Conservation (phyloP, 306 rosid species). For the Macrotyloma uniflorum region DNA sequence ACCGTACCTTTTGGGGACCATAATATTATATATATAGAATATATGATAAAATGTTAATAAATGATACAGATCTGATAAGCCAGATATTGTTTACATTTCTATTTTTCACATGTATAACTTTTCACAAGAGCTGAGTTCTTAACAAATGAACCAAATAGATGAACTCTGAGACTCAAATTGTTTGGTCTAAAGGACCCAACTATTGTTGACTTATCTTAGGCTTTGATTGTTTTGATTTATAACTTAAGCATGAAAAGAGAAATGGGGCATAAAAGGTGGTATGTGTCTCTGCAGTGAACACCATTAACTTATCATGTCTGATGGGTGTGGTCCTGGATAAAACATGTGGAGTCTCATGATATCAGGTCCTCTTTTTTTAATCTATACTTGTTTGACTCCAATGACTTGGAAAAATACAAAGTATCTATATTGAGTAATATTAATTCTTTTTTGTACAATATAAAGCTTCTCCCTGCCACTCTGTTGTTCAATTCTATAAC, state of each 20-base stretch:
- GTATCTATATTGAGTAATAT: slow-evolving; percentile 15
- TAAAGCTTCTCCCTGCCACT: neutral
- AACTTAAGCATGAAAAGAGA: neutral
- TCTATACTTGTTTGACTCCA: neutral
- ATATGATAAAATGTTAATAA: slow-evolving; percentile 8
- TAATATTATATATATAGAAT: neutral
- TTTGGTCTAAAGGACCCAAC: neutral
- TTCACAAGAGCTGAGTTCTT: neutral
- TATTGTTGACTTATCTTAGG: neutral
- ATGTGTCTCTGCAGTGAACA: slow-evolving; percentile 17
- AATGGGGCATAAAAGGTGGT: neutral
- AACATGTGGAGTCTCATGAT: slow-evolving; percentile 27
- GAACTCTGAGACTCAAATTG: neutral
- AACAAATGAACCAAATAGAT: neutral
- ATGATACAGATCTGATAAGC: slow-evolving; percentile 3
- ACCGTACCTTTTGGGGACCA: neutral
- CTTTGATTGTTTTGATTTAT: neutral
- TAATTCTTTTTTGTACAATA: slow-evolving; percentile 1
- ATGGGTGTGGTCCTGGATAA: slow-evolving; percentile 2
- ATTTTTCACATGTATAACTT: neutral
- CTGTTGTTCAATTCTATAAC: neutral
- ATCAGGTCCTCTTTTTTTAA: neutral
- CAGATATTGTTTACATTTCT: neutral
- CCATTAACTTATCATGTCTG: neutral
- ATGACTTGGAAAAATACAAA: slow-evolving; percentile 1